These are phyloP conservation scores for Paecilomyces formosus DNA, from an alignment of 2,329 filamentous ascomycete genomes.

Conservation along the genomic window DNA sequence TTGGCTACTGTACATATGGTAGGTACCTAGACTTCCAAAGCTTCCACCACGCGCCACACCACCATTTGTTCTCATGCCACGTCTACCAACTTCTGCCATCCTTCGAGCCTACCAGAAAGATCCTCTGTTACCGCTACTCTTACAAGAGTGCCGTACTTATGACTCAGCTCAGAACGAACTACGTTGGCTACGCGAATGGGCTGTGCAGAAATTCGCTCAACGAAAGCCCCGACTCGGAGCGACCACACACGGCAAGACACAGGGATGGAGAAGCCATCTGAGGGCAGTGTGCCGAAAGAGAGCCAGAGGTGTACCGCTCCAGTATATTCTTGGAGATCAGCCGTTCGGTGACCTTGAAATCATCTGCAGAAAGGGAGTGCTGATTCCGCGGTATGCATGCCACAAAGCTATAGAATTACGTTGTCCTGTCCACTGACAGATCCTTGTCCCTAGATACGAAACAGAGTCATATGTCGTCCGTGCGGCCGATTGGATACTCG, in stretches of 20 bases:
- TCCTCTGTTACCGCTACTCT: conserved; percentile 32
- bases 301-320: conserved; percentile 65
- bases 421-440: neutral
- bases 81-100: conserved; percentile 30
- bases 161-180: conserved; percentile 39
- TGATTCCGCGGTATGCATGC: conserved; percentile 62
- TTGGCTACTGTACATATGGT: no score
- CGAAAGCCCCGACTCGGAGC: neutral
- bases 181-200: conserved; percentile 39
- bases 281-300: conserved; percentile 34
- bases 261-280: conserved; percentile 24
- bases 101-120: conserved; percentile 26
- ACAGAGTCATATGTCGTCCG: conserved; percentile 62
- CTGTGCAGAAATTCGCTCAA: conserved; percentile 10
- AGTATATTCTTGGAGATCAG: conserved; percentile 83
- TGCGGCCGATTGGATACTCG: conserved; percentile 42
- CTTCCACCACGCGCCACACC: neutral
- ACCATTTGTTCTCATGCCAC: conserved; percentile 30
- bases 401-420: neutral
- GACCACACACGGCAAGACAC: neutral
- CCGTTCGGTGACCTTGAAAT: conserved; percentile 83
- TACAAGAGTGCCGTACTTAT: conserved; percentile 38
- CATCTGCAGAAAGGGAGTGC: conserved; percentile 64
- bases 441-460: conserved; percentile 42
- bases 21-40: no score